These are phyloP conservation scores for Penicillium cosmopolitanum DNA, from an alignment of 495 filamentous ascomycete species.

Conservation along the genomic window DNA sequence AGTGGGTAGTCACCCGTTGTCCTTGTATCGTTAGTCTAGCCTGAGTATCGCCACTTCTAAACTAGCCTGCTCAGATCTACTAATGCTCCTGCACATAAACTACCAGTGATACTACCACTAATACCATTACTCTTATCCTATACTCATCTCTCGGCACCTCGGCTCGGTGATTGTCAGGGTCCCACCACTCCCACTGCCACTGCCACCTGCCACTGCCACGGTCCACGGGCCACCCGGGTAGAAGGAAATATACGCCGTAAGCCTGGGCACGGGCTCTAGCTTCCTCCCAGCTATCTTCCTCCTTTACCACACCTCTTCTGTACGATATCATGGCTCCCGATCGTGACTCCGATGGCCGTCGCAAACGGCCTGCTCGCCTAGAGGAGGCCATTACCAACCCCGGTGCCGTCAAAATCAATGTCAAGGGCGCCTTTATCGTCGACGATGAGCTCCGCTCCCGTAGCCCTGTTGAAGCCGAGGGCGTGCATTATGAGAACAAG, in stretches of 20 bases:
- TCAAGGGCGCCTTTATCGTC: conserved; percentile 93
- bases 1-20: no score
- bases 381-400: conserved; percentile 81
- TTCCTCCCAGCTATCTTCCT: neutral
- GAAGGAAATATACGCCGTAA: conserved; percentile 58
- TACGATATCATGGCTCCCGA: conserved; percentile 25
- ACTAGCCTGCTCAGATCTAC: no score
- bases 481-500: conserved; percentile 75
- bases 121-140: no score
- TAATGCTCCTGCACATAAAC: no score
- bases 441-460: conserved; percentile 69
- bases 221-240: conserved; percentile 31
- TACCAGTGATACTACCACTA: no score
- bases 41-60: no score
- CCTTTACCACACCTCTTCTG: neutral
- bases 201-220: conserved; percentile 23
- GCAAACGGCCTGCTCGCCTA: conserved; percentile 36
- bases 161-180: conserved; percentile 23
- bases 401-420: conserved; percentile 89
- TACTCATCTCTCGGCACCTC: no score
- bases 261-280: conserved; percentile 41
- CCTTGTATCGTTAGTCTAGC: no score
- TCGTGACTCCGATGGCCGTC: conserved; percentile 22
- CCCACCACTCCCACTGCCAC: conserved; percentile 4
- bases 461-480: conserved; percentile 54